Base-by-base conservation (phyloP, 2,329 filamentous ascomycete species). In the Fusarium sp. region DNA sequence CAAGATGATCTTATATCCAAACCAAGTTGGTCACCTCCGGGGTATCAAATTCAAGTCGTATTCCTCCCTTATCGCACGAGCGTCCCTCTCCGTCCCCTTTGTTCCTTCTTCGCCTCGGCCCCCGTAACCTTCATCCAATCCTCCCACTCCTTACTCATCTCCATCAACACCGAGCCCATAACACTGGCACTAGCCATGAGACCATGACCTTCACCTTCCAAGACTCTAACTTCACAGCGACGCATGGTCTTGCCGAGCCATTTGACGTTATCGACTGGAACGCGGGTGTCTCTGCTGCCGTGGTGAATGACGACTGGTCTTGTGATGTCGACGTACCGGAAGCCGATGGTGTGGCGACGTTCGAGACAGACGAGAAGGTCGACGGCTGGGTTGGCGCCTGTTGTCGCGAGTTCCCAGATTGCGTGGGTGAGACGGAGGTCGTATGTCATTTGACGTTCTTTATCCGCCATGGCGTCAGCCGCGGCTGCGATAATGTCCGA, bases 201-300 rank as follows among this genome's bases (percentile, higher is more conserved):
- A 0, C 96, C 95, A 77, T 99, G 96, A 5, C 94, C 94, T 79
- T 99, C 95, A 8, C 93, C 94, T 72, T 97, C 92, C 5, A 99
- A 85, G 8, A 98, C 90, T 8, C 95, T 86, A 16, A 99, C 93
- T 79, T 98, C 96, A 79, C 95, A 98, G 49, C 93, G 87, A 30
- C 92, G 90, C 94, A 99, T 98, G 44, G 92, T 92, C 80, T 94
- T 94, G 62, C 94, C 94, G 10, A 99, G 86, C 96, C 96, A 99
- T 71, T 91, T 88, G 24, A 98, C 94, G 76, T 99, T 99, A 61
- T 97, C 96, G 16, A 97, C 92, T 0, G 96, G 96, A 2, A 99
- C 96, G 25, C 96, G 88, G 9, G 92, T 94, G 76, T 99, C 96
- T 74, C 92, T 90, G 76, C 90, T 93, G 40, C 96, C 96, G 78